Evolutionary conservation across 1,284 basidiomycete species (phyloP).

Genomic region (Schizophyllum commune): DNA sequence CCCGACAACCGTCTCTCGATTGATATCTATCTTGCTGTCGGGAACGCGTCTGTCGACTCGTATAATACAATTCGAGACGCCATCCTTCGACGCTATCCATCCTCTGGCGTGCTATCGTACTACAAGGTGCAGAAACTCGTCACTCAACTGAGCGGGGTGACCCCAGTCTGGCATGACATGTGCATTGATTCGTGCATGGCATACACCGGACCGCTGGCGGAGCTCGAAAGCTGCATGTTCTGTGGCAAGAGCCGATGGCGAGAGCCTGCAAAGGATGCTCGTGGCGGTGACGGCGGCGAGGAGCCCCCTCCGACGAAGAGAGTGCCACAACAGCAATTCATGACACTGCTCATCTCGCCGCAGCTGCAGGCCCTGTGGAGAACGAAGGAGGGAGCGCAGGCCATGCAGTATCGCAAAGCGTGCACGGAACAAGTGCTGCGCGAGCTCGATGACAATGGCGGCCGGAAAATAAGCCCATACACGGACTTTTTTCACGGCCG

Average conservation of each 20-base stretch:
- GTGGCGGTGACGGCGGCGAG: neutral
- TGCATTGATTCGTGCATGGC: conserved; percentile 22
- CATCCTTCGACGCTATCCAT: conserved; percentile 10
- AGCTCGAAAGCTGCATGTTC: conserved; percentile 14
- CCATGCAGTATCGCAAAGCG: conserved; percentile 14
- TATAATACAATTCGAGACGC: conserved; percentile 15
- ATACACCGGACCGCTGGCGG: conserved; percentile 17
- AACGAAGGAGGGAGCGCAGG: conserved; percentile 8
- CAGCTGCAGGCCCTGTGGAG: conserved; percentile 18
- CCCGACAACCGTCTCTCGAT: conserved; percentile 15
- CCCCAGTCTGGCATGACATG: conserved; percentile 20
- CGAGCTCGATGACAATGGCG: conserved; percentile 5
- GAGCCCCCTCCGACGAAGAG: conserved; percentile 2
- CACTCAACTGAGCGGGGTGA: conserved; percentile 17
- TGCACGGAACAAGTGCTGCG: conserved; percentile 2
- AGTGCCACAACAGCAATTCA: conserved; percentile 10
- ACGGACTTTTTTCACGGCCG: conserved; percentile 7
- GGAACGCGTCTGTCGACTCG: conserved; percentile 15
- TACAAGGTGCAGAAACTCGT: conserved; percentile 15
- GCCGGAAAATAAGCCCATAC: neutral
- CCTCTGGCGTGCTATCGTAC: conserved; percentile 16
- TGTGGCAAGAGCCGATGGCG: conserved; percentile 18
- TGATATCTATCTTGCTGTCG: conserved; percentile 17
- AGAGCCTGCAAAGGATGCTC: neutral
- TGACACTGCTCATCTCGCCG: conserved; percentile 15